Evolutionary conservation across 177 flowering plant species (phyloP).

Genomic region (Vitis hybrid): DNA sequence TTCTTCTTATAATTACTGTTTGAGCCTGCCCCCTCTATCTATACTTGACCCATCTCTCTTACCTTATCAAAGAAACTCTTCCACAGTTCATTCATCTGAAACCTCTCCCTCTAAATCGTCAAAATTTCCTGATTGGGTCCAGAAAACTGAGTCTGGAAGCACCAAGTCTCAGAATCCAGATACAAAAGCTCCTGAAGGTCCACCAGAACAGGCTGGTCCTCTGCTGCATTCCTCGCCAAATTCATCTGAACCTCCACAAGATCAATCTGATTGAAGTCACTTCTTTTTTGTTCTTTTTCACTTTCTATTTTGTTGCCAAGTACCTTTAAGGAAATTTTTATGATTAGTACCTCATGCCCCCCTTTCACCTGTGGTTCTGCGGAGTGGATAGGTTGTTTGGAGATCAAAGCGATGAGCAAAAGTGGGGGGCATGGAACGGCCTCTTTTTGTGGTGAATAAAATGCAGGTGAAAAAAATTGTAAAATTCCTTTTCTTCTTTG

Average conservation of each 20-base stretch:
- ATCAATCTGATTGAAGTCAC: conserved; percentile 27
- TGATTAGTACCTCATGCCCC: conserved; percentile 21
- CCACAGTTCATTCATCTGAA: conserved; percentile 31
- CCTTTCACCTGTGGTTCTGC: conserved; percentile 37
- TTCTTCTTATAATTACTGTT: conserved; percentile 32
- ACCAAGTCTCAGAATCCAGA: conserved; percentile 29
- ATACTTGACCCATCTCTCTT: conserved; percentile 29
- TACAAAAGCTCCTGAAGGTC: conserved; percentile 26
- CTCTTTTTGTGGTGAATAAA: conserved; percentile 36
- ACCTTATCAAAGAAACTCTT: conserved; percentile 32
- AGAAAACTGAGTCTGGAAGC: conserved; percentile 30
- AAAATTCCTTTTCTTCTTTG: conserved; percentile 10
- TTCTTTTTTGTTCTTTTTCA: neutral
- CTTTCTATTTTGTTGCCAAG: conserved; percentile 13
- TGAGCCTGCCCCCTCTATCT: conserved; percentile 36
- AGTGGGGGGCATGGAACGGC: conserved; percentile 26
- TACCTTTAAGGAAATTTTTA: conserved; percentile 22
- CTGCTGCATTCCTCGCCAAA: conserved; percentile 19
- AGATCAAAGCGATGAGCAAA: conserved; percentile 13
- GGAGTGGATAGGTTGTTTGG: conserved; percentile 18
- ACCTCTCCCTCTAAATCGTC: conserved; percentile 38
- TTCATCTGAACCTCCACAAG: conserved; percentile 26
- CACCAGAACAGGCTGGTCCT: conserved; percentile 24
- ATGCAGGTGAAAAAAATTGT: conserved; percentile 29
- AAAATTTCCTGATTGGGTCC: conserved; percentile 33